Percentiles rank a stretch among this genome's conserved stretches.
phyloP scores from a whole-genome alignment of 2,329 filamentous ascomycete species.

The Microascus cirrosus region DNA sequence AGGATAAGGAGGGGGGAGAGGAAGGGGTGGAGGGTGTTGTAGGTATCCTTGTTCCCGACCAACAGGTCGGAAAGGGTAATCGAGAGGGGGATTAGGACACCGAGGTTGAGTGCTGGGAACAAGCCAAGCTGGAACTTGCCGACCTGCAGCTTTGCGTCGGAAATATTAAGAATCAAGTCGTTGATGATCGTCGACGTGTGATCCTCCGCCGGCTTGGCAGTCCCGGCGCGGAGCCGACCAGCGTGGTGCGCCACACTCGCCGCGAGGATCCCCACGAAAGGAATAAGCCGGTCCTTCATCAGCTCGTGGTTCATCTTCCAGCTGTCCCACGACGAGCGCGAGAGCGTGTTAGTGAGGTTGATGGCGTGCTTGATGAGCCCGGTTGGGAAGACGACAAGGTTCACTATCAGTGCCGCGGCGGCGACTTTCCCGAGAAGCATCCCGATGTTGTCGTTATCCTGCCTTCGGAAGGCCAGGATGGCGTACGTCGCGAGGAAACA shows the following conservation, averaged over 20 bases:
- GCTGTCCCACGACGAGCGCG: slow-evolving; percentile 35
- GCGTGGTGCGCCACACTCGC: slow-evolving; percentile 27
- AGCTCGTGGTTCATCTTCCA: slow-evolving; percentile 38
- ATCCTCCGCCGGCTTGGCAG: not conserved
- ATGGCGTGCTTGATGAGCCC: slow-evolving; percentile 14
- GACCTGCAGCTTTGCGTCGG: not conserved
- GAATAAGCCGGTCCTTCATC: slow-evolving; percentile 39
- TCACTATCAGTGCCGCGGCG: slow-evolving; percentile 27
- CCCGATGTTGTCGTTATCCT: slow-evolving; percentile 27
- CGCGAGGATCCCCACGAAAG: slow-evolving; percentile 43
- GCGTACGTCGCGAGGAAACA: slow-evolving; percentile 50
- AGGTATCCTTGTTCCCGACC: not conserved
- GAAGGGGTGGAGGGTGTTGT: slow-evolving; percentile 9
- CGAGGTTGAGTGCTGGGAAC: not conserved
- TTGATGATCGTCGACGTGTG: not conserved
- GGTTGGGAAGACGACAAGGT: slow-evolving; percentile 18
- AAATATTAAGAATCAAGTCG: not conserved
- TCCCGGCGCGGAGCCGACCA: slow-evolving; percentile 1
- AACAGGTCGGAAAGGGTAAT: slow-evolving; percentile 4
- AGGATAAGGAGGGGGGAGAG: slow-evolving; percentile 25
- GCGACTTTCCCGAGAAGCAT: slow-evolving; percentile 36
- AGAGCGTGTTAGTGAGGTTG: slow-evolving; percentile 23
- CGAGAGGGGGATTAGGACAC: slow-evolving; percentile 10
- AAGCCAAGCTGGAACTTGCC: not conserved
- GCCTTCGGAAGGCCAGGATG: slow-evolving; percentile 31